These are phyloP conservation scores for Kluyveromyces dobzhanskii DNA, from an alignment of 805 yeast genomes.

Conservation along the genomic window DNA sequence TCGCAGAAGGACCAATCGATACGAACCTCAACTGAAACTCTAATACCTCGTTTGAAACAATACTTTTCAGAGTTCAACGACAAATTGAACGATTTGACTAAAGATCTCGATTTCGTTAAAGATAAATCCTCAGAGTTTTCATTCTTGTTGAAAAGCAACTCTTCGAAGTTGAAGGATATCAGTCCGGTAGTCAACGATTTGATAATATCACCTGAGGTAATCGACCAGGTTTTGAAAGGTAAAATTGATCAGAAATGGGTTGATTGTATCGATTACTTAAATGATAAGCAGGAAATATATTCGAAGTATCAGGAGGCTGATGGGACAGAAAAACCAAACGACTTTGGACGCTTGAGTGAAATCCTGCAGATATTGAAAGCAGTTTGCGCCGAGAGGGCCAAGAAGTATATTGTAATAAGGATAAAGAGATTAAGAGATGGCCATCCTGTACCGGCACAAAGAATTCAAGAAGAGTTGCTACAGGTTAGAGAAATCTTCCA, in stretches of 20 bases:
- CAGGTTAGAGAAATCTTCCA: conserved; percentile 52
- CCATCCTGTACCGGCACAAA: conserved; percentile 62
- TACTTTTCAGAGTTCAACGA: conserved; percentile 49
- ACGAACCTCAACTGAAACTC: conserved; percentile 16
- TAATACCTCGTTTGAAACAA: conserved; percentile 40
- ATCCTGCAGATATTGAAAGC: conserved; percentile 42
- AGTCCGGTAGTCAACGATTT: conserved; percentile 73
- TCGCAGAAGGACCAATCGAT: conserved; percentile 14
- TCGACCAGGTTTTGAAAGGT: conserved; percentile 48
- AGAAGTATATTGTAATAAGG: conserved; percentile 56
- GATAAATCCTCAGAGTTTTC: conserved; percentile 42
- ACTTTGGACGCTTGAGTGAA: conserved; percentile 17
- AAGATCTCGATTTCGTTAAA: conserved; percentile 55
- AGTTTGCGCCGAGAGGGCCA: conserved; percentile 66
- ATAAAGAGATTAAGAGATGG: conserved; percentile 57
- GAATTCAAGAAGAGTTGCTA: conserved; percentile 58
- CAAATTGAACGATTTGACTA: conserved; percentile 47
- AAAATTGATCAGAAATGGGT: conserved; percentile 54
- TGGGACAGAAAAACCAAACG: conserved; percentile 18
- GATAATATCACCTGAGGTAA: conserved; percentile 65
- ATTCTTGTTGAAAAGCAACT: conserved; percentile 39
- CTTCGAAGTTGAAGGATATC: conserved; percentile 41
- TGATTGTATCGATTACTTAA: conserved; percentile 49
- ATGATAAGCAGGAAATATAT: conserved; percentile 52
- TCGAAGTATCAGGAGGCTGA: conserved; percentile 29